Evolutionary conservation across 2,329 filamentous ascomycete genomes (phyloP).

Genomic region (Fusarium praegraminearum): DNA sequence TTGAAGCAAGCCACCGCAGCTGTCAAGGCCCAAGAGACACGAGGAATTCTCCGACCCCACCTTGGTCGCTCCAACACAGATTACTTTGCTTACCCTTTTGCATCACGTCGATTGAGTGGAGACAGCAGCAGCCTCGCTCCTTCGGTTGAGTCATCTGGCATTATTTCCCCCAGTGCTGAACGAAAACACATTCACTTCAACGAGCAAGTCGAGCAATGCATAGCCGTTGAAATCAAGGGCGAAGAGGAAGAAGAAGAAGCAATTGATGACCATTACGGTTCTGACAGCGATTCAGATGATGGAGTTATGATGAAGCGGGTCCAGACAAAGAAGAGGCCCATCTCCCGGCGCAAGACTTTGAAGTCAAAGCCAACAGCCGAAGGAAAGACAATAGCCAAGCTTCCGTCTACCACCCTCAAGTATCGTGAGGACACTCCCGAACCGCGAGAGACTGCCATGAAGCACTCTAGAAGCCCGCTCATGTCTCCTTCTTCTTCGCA

Average conservation of each 20-base stretch:
- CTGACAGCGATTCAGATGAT: slow-evolving; percentile 79
- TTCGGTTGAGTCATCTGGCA: slow-evolving; percentile 78
- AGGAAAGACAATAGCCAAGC: slow-evolving; percentile 87
- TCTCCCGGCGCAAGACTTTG: slow-evolving; percentile 52
- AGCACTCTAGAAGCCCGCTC: slow-evolving; percentile 66
- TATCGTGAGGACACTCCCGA: slow-evolving; percentile 83
- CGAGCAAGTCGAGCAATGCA: slow-evolving; percentile 94
- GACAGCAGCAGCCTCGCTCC: slow-evolving; percentile 72
- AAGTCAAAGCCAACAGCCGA: slow-evolving; percentile 63
- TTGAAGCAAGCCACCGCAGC: slow-evolving; percentile 90
- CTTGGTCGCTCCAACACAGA: slow-evolving; percentile 76
- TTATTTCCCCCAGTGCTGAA: slow-evolving; percentile 71
- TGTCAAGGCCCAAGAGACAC: slow-evolving; percentile 82
- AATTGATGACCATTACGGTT: slow-evolving; percentile 63
- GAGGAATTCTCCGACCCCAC: slow-evolving; percentile 63
- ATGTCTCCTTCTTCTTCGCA: slow-evolving; percentile 83
- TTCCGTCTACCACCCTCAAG: slow-evolving; percentile 89
- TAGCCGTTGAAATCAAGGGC: slow-evolving; percentile 88
- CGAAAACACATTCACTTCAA: slow-evolving; percentile 96
- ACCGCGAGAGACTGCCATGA: slow-evolving; percentile 70
- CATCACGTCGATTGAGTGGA: slow-evolving; percentile 70
- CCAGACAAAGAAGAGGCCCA: slow-evolving; percentile 67
- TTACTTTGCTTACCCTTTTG: slow-evolving; percentile 73
- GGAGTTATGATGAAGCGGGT: slow-evolving; percentile 85
- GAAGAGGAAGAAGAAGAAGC: slow-evolving; percentile 80